Evolutionary conservation across 805 yeast genomes (phyloP), one percentile per base, ranked within the genome.

Genomic region (Candida gorgasii): DNA sequence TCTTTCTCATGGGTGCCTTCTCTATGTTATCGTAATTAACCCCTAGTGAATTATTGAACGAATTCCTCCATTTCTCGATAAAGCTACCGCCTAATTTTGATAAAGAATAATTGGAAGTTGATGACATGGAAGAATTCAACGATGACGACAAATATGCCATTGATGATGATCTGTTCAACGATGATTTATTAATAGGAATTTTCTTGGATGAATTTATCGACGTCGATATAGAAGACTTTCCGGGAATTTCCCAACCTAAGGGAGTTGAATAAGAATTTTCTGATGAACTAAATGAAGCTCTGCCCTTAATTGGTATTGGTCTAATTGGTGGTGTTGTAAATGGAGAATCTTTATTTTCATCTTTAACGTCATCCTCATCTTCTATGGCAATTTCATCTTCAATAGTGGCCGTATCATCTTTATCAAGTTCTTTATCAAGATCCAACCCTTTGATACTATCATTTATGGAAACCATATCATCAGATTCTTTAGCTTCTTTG

Each of bases 201-300:
- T 32, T 47, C 18, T 44, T 44, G 5, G 47, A 20, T 16, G 50
- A 38, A 11, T 37, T 36, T 7, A 45, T 29, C 2, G 45, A 33
- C 3, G 35, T 40, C 8, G 52, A 48, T 5, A 65, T 59, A 11
- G 55, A 41, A n/a, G 71, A 52, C 44, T 69, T 68, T 12, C 55
- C 55, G 1, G 74, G 72, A 12, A 75, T 71, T 42, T 71, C 78
- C 80, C 80, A 76, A 2, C 79, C 78, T 2, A 71, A 62, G 1
- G 67, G 56, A 3, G 52, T 46, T 0, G 72, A 63, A 22, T 49
- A 50, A 8, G 60, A 57, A 42, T 55, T 57, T 18, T 57, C 62
- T 1, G 57, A 55, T 5, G 58, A 50, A 35, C 51, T 51, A 24
- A 45, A 42, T 7, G 59, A 51, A 8, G 42, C 29, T 9, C 50